Evolutionary conservation across 1,139 yeast genomes (phyloP).

Genomic region (Geotrichum reessii): DNA sequence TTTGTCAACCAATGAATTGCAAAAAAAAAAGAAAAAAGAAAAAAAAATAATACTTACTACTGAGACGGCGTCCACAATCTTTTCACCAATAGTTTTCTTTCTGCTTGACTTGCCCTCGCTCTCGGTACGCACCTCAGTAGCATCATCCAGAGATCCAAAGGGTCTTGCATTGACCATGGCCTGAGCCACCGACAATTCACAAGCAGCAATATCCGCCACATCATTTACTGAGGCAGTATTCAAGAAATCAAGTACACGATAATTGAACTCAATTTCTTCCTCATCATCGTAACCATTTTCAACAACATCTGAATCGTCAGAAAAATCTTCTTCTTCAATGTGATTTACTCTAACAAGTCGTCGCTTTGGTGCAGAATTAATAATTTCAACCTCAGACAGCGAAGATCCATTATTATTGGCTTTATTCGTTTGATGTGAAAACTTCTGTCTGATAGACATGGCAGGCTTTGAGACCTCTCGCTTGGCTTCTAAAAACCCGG

Average conservation of each 20-base stretch:
- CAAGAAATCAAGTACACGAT: conserved; percentile 65
- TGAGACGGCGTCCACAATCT: conserved; percentile 64
- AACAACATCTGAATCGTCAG: conserved; percentile 23
- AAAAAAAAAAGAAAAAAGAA: conserved; percentile 18
- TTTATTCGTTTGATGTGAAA: conserved; percentile 22
- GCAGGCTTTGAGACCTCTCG: conserved; percentile 32
- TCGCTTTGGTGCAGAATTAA: conserved; percentile 22
- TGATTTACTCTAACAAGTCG: conserved; percentile 20
- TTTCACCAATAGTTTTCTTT: conserved; percentile 64
- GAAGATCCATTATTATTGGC: neutral
- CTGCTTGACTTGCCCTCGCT: conserved; percentile 34
- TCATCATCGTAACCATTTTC: conserved; percentile 34
- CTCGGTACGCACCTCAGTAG: conserved; percentile 45
- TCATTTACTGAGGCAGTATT: conserved; percentile 73
- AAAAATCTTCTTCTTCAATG: conserved; percentile 7
- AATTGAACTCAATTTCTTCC: conserved; percentile 50
- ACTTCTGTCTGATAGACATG: conserved; percentile 37
- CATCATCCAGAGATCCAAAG: conserved; percentile 49
- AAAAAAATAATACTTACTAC: conserved; percentile 23
- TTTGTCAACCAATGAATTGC: neutral
- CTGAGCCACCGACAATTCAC: conserved; percentile 63
- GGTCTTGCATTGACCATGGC: conserved; percentile 63
- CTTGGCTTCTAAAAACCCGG: conserved; percentile 25
- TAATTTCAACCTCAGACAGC: conserved; percentile 6
- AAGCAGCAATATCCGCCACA: conserved; percentile 70